Base-by-base conservation (phyloP, 2,329 filamentous ascomycete genomes). In the Stagonosporopsis tanaceti region DNA sequence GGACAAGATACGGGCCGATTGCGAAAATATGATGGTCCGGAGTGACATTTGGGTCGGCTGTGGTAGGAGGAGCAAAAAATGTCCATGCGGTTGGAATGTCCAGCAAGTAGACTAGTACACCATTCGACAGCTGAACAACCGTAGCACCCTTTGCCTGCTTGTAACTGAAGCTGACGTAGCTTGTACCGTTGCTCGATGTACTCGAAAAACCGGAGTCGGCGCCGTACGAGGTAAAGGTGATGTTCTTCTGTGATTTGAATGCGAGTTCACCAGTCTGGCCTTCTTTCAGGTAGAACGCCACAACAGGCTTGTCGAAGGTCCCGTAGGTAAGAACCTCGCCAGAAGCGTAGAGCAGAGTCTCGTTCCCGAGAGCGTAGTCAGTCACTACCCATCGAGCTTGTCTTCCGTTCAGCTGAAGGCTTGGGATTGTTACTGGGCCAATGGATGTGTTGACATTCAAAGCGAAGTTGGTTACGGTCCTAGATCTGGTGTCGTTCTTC, bases 361-460 rank as follows among this genome's bases (percentile, higher is more conserved):
- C 75, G 1, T 74, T 73, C 4, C 83, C 82, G 53, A 85, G 73
- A 0, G 67, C 65, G 50, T 85, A 85, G 62, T 86, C 82, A 0
- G 82, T 84, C 20, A 84, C 80, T 3, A 85, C 71, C 59, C 85
- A 84, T 60, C 83, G 84, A 64, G 81, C 83, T 65, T 85, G 81
- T 17, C 82, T 77, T 11, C 83, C 83, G 45, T 79, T 76, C 3
- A 85, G 73, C 44, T 80, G 77, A n/a, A 85, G 76, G 35, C 78
- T 78, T 0, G 82, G 78, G 3, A 81, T 72, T 2, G 70, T 77
- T 8, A 80, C 64, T 22, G 70, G 65, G 44, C 82, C 83, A 15
- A 67, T 68, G 1, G 81, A 81, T 1, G 84, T 86, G 24, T 78
- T 76, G 15, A 84, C 76, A 40, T 76, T 79, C 6, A 82, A 76